Conservation (phyloP, 148 eudicot genomes). For the Rhododendron vialii region DNA sequence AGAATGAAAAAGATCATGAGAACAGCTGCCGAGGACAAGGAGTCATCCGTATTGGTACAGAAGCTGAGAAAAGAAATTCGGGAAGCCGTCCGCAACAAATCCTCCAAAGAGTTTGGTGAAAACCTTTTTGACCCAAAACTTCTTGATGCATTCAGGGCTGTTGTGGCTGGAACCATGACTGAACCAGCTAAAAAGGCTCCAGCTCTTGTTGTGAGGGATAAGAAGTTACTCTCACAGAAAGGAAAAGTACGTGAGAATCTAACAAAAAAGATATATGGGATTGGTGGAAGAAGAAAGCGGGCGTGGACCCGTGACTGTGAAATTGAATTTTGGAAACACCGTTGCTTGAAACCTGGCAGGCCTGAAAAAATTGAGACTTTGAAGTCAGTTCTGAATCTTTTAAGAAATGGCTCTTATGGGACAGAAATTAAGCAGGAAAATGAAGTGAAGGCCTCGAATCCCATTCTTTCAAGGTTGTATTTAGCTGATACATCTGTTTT, state of each 20-base stretch:
- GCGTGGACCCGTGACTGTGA: slow-evolving; percentile 93
- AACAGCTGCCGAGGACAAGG: slow-evolving; percentile 62
- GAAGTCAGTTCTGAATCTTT: slow-evolving; percentile 69
- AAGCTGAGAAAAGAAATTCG: slow-evolving; percentile 70
- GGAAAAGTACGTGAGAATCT: slow-evolving; percentile 88
- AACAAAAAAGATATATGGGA: slow-evolving; percentile 82
- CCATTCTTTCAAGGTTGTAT: slow-evolving; percentile 90
- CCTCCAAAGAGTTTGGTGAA: slow-evolving; percentile 51
- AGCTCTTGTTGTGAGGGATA: slow-evolving; percentile 56
- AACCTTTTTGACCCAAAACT: slow-evolving; percentile 71
- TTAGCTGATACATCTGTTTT: slow-evolving; percentile 89
- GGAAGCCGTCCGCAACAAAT: slow-evolving; percentile 70
- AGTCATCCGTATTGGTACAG: slow-evolving; percentile 65
- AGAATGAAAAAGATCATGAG: slow-evolving; percentile 84
- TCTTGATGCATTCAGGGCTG: slow-evolving; percentile 86
- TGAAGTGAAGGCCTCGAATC: slow-evolving; percentile 35
- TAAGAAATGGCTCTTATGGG: slow-evolving; percentile 41
- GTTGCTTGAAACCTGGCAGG: slow-evolving; percentile 57
- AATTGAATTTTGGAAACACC: slow-evolving; percentile 94
- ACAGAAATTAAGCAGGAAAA: slow-evolving; percentile 23
- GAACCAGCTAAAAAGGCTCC: slow-evolving; percentile 50
- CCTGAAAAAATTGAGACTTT: slow-evolving; percentile 82
- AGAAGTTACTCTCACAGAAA: slow-evolving; percentile 64
- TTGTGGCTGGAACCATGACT: slow-evolving; percentile 51
- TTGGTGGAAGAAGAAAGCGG: slow-evolving; percentile 63